Conservation (phyloP, 176 grass and related monocot species). For the Carex myosuroides region DNA sequence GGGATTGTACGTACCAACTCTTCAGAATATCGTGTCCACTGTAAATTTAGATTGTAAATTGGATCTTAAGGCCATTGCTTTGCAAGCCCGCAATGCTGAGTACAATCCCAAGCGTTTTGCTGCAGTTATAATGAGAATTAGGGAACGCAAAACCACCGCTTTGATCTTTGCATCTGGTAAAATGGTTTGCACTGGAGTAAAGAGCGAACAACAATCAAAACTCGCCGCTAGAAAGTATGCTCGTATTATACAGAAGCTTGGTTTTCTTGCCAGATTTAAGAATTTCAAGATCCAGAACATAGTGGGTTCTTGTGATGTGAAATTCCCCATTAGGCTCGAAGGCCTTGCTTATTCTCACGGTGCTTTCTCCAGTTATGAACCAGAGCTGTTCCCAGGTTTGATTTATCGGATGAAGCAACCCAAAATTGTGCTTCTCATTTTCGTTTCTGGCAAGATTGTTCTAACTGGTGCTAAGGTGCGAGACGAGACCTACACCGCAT, state of each 20-base stretch:
- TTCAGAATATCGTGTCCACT: slow-evolving; percentile 96
- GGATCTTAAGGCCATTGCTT: slow-evolving; percentile 86
- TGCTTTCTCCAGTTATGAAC: slow-evolving; percentile 94
- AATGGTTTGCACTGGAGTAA: slow-evolving; percentile 98
- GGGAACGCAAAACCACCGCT: slow-evolving; percentile 95
- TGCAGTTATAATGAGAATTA: slow-evolving; percentile 99
- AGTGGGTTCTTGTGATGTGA: slow-evolving; percentile 90
- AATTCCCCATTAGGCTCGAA: slow-evolving; percentile 94
- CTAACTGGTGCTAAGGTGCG: slow-evolving; percentile 95
- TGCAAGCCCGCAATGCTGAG: slow-evolving; percentile 93
- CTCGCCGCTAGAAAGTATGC: slow-evolving; percentile 99
- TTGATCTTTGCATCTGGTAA: slow-evolving; percentile 98
- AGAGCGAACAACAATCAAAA: slow-evolving; percentile 87
- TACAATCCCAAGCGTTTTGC: slow-evolving; percentile 99
- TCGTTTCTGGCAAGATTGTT: slow-evolving; percentile 98
- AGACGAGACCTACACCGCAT: slow-evolving; percentile 92
- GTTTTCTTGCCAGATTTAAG: slow-evolving; percentile 96
- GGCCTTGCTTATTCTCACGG: slow-evolving; percentile 93
- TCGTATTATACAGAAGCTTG: slow-evolving; percentile 97
- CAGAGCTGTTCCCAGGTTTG: slow-evolving; percentile 83
- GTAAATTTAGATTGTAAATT: slow-evolving; percentile 98
- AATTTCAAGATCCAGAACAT: slow-evolving; percentile 99
- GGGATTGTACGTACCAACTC: slow-evolving; percentile 90
- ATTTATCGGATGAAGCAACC: slow-evolving; percentile 98
- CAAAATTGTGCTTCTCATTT: slow-evolving; percentile 96